Base-by-base conservation (phyloP, 2,329 filamentous ascomycete species). In the Cladophialophora immunda region DNA sequence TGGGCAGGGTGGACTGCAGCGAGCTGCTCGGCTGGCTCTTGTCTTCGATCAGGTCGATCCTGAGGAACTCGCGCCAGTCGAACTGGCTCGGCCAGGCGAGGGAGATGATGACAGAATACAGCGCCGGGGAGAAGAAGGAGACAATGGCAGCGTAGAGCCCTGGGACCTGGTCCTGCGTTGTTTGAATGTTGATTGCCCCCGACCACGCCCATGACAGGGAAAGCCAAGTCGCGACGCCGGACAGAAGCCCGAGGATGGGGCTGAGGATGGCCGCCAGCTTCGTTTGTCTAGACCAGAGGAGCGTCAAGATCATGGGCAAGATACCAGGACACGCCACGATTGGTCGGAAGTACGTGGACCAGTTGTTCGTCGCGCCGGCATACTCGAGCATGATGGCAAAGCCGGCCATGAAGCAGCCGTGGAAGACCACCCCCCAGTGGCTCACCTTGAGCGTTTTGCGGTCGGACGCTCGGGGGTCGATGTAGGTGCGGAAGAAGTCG, bases 401-500 rank as follows among this genome's bases (percentile, higher is more conserved):
- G 0, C 77, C 82, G 0, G 82, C 79, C 70, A 84, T 84, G 70
- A 85, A 84, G 4, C 79, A 71, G 1, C 79, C 82, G 58, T 84
- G 81, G n/a, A 81, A 76, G 0, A 84, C 75, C 0, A 85, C 82
- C 1, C 79, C 79, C n/a, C 80, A 67, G 66, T 85, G 83, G 54
- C 82, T 84, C 30, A 82, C 79, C 17, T 75, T 72, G 2, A 85
- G 74, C 0, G 81, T 76, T 36, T 77, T 75, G 36, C 76, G 76
- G 70, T 84, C 82, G 1, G 77, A 78, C 0, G 82, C 82, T 8
- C 75, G 72, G 0, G 81, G 81, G 65, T 84, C 81, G 75, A 84
- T 76, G 67, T 85, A 85, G 3, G 81, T 84, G 57, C 81, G 79
- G 73, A 81, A 85, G n/a, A 84, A 71, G 67, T 85, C 83, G 58